Base-by-base conservation (phyloP, 495 filamentous ascomycete genomes). In the Parathielavia hyrcaniae region DNA sequence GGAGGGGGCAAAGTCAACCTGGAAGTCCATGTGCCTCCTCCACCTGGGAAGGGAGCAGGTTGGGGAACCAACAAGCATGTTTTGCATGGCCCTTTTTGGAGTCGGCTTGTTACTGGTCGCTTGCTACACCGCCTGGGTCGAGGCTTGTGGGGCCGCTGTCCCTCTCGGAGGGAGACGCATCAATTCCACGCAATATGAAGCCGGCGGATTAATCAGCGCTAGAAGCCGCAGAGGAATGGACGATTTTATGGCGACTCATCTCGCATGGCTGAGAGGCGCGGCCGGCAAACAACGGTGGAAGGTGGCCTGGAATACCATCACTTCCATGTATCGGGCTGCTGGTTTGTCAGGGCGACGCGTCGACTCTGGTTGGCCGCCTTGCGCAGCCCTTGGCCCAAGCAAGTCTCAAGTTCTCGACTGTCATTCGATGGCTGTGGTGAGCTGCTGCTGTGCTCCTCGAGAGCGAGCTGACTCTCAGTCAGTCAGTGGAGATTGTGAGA, bases 121-220 rank as follows among this genome's bases (percentile, higher is more conserved):
- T 19, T 47, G 44, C 57, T 44, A 59, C 57, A 59, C 57, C 57
- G 57, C 57, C 43, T 54, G 55, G 36, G 10, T 54, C 9, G 35
- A 41, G 38, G 53, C 54, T 20, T 22, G n/a, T n/a, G 23, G 50
- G 50, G 50, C 26, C 17, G 50, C 11, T 36, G 43, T 38, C 45
- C 17, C 23, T 48, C 48, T 48, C 34, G 53, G 43, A 10, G 43
- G 43, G 20, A 40, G 0, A 10, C 34, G 14, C 53, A 48, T 19
- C 20, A 12, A 5, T 43, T 50, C 54, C 22, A 40, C 11, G 54
- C 54, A 57, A 43, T 49, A 35, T 50, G 36, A 46, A 34, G 35
- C 16, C n/a, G 1, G 34, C 38, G 16, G 44, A 53, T 59, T 45
- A 60, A 59, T 53, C 53, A 63, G 57, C 61, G 49, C 57, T 35